Conservation (phyloP, 345 rosid species). For the Pistacia integerrima region DNA sequence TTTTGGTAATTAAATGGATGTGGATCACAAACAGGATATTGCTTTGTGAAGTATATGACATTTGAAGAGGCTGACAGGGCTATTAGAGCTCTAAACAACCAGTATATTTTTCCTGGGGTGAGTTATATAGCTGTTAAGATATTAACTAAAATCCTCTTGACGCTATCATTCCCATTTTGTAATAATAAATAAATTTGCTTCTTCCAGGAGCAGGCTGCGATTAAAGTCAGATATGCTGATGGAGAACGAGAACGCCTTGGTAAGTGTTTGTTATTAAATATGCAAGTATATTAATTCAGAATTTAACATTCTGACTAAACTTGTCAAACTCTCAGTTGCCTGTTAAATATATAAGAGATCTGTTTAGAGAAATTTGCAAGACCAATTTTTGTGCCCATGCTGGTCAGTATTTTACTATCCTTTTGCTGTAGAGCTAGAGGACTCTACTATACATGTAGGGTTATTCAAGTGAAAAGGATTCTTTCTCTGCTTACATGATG, state of each 20-base stretch:
- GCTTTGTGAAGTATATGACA: slow-evolving; percentile 80
- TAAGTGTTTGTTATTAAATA: slow-evolving; percentile 25
- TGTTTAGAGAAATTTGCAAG: slow-evolving; percentile 1
- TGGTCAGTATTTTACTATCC: slow-evolving; percentile 4
- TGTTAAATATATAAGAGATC: slow-evolving; percentile 6
- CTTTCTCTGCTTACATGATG: neutral
- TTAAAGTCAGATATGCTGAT: slow-evolving; percentile 78
- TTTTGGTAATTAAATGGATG: neutral
- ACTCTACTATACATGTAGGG: neutral
- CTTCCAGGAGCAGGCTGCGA: slow-evolving; percentile 54
- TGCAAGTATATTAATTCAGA: neutral
- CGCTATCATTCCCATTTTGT: slow-evolving; percentile 7
- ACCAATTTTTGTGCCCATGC: neutral
- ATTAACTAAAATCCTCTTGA: slow-evolving; percentile 4
- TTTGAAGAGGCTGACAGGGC: slow-evolving; percentile 73
- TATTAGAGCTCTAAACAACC: slow-evolving; percentile 64
- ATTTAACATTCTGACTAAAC: neutral
- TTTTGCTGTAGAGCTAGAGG: neutral
- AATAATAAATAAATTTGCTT: slow-evolving; percentile 12
- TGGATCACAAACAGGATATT: slow-evolving; percentile 55
- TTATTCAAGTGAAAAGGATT: neutral
- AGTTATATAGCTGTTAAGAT: slow-evolving; percentile 30
- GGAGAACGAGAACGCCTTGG: slow-evolving; percentile 69
- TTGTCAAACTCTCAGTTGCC: neutral
- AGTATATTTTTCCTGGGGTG: slow-evolving; percentile 77